Percentiles rank a stretch among this genome's conserved stretches.
Evolutionary conservation across 345 rosid genomes (phyloP).

Genomic region (Orychophragmus violaceus): DNA sequence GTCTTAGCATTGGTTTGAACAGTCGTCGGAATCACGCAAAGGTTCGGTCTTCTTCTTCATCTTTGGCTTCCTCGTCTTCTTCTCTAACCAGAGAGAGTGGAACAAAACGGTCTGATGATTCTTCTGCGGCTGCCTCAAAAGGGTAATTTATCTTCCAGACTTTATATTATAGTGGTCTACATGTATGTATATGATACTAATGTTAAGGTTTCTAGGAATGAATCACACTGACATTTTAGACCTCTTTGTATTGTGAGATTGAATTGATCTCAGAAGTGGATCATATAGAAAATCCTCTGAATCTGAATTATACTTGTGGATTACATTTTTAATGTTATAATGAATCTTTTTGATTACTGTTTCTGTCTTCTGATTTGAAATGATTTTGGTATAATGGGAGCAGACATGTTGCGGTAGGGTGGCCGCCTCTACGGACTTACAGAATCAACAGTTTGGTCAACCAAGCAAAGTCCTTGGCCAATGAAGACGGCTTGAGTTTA

Average conservation of each 20-base stretch:
- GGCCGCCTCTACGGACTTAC: slow-evolving; percentile 84
- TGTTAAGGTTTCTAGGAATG: background rate
- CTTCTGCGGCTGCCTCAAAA: slow-evolving; percentile 34
- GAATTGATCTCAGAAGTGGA: background rate
- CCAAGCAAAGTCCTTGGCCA: slow-evolving; percentile 51
- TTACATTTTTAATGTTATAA: background rate
- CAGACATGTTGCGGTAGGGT: slow-evolving; percentile 75
- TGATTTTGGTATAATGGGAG: slow-evolving; percentile 18
- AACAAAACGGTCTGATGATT: slow-evolving; percentile 66
- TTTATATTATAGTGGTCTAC: background rate
- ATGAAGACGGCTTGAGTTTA: slow-evolving; percentile 38
- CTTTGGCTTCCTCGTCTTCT: slow-evolving; percentile 50
- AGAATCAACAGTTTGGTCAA: slow-evolving; percentile 77
- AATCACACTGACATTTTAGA: background rate
- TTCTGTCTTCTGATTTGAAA: background rate
- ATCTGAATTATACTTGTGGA: background rate
- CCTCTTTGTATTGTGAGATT: background rate
- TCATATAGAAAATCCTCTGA: background rate
- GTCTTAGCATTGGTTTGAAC: slow-evolving; percentile 27
- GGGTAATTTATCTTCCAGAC: slow-evolving; percentile 33
- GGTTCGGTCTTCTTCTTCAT: slow-evolving; percentile 18
- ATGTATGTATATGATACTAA: background rate
- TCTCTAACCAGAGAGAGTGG: slow-evolving; percentile 48
- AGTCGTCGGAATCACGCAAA: slow-evolving; percentile 16
- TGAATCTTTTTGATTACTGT: background rate